Evolutionary conservation across 306 rosid genomes (phyloP), one percentile per base, ranked within the genome.

Genomic region (Lathyrus tuberosus): DNA sequence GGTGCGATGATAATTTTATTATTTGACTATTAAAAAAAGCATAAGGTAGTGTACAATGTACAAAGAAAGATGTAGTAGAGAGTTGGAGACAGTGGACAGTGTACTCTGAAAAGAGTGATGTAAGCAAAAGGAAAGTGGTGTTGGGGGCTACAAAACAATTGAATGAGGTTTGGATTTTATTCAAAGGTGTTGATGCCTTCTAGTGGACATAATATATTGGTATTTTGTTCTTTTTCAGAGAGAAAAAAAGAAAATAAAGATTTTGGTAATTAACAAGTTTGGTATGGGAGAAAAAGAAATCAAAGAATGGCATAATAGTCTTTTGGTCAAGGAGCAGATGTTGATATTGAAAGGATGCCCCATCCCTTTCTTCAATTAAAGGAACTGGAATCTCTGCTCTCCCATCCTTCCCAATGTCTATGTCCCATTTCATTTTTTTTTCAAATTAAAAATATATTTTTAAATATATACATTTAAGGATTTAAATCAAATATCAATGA

Each of bases 381-480:
- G 81, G 80, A 82, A 67, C 70, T 80, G 91, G 94, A 86, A 90
- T 90, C 94, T 86, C 88, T 90, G 89, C 88, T 78, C 70, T 76
- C 89, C 96, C 94, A 87, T 86, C 87, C 86, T 81, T 83, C 79
- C 84, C 87, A 72, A 76, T 80, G 86, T 74, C 85, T 79, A 73
- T 81, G 87, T 76, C 85, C 81, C 88, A 70, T 81, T 89, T 86
- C 26, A 73, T 72, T 35, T 71, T 12, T 20, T 33, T 35, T 20
- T 20, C 22, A 20, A 20, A 20, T 20, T 20, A 20, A 0, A 20
- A 0, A 20, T 20, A 20, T 20, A 20, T 20, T 0, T 35, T 0
- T 15, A 35, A 1, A 35, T 5, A 35, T 5, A 35, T 35, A 35
- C 10, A 35, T 33, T 31, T 51, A 17, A 51, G 12, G 11, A 51